These are phyloP conservation scores for Thalassiosira mediterranea DNA, from an alignment of 352 stramenopile genomes.

Conservation along the genomic window DNA sequence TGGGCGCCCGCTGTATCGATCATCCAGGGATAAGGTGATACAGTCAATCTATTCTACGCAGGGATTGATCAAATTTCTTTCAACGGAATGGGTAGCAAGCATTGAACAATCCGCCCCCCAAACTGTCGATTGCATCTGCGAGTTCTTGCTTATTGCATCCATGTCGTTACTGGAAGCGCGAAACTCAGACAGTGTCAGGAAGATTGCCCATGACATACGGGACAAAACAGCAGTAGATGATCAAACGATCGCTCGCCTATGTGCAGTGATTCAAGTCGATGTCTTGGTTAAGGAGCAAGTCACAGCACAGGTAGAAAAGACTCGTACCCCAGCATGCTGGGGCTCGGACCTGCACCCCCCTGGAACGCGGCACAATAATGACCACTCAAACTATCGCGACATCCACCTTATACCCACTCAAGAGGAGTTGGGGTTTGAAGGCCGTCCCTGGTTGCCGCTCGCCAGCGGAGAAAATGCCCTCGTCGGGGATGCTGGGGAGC, in stretches of 20 bases:
- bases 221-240: constrained; percentile 17
- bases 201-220: constrained; percentile 35
- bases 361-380: constrained; percentile 71
- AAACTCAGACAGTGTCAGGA: constrained; percentile 21
- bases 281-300: not conserved
- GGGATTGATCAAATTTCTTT: constrained; percentile 27
- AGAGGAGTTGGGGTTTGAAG: constrained; percentile 59
- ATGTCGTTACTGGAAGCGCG: constrained; percentile 41
- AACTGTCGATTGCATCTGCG: constrained; percentile 30
- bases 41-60: constrained; percentile 39
- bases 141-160: constrained; percentile 35
- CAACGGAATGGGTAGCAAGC: constrained; percentile 7
- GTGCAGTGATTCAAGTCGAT: constrained; percentile 42
- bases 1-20: constrained; percentile 44
- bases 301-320: not conserved
- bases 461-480: constrained; percentile 43
- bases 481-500: constrained; percentile 36
- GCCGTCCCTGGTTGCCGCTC: constrained; percentile 57
- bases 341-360: constrained; percentile 46
- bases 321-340: constrained; percentile 38
- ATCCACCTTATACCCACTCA: constrained; percentile 65
- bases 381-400: constrained; percentile 71
- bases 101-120: constrained; percentile 11
- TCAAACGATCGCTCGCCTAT: constrained; percentile 12
- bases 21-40: constrained; percentile 25